Base-by-base conservation (phyloP, 73 alveolate species). In the Paramecium caudatum region DNA sequence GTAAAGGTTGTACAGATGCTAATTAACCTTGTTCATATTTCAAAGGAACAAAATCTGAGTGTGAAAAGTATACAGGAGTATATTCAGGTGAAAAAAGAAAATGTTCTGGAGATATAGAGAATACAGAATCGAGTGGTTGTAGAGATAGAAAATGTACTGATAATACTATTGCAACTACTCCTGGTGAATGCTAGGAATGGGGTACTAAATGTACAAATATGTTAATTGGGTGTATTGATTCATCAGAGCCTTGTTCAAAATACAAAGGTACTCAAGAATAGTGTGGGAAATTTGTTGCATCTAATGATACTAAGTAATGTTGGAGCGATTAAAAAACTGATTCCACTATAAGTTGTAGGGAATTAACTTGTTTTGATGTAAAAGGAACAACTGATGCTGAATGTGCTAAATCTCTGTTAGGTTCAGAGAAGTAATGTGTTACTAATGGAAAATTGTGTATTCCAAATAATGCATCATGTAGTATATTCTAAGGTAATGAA, bases 31-130 rank as follows among this genome's bases (percentile, higher is more conserved):
- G 49, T 41, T 41, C 49, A n/a, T n/a, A n/a, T n/a, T n/a, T n/a
- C n/a, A n/a, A n/a, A n/a, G n/a, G n/a, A n/a, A n/a, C n/a, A n/a
- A n/a, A n/a, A n/a, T n/a, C n/a, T n/a, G n/a, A n/a, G n/a, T n/a
- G n/a, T n/a, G n/a, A n/a, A n/a, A n/a, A n/a, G 32, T 74, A 10
- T n/a, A 74, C 68, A 17, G 83, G 83, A 15, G 49, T 43, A 7
- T 25, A 7, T 25, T 7, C 21, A 25, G 88, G 88, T 9, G 43
- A 74, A 16, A 68, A 68, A 41, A n/a, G n/a, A n/a, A n/a, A n/a
- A n/a, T n/a, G n/a, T n/a, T n/a, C n/a, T n/a, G n/a, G n/a, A n/a
- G n/a, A n/a, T n/a, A n/a, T n/a, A n/a, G n/a, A n/a, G n/a, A n/a
- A n/a, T n/a, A 41, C 49, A 7, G 49, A 7, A 6, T 41, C 49